Evolutionary conservation across 73 alveolate genomes (phyloP).

Genomic region (Paramecium biaurelia): DNA sequence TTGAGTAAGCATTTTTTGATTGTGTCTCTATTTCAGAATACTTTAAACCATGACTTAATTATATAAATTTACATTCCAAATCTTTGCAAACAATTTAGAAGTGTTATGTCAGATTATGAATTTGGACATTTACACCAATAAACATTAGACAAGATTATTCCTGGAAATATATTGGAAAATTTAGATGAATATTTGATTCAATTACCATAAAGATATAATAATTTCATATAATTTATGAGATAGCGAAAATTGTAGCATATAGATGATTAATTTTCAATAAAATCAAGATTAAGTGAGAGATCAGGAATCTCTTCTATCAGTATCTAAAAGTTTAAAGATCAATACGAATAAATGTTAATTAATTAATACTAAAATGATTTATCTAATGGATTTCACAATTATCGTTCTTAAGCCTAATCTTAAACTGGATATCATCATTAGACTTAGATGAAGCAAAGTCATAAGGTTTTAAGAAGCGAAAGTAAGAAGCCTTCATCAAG

Average conservation of each 20-base stretch:
- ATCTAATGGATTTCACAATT: background rate
- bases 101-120: slow-evolving; percentile 21
- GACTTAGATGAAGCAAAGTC: background rate
- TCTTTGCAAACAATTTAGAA: background rate
- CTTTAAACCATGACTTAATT: background rate
- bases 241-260: background rate
- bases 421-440: background rate
- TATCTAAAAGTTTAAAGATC: background rate
- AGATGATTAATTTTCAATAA: background rate
- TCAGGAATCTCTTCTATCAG: background rate
- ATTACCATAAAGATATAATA: background rate
- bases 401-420: background rate
- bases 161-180: background rate
- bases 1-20: background rate
- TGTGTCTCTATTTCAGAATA: background rate
- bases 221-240: background rate
- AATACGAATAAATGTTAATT: background rate
- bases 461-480: background rate
- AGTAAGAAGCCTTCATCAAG: background rate
- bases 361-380: background rate
- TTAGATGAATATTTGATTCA: background rate
- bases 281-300: background rate
- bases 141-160: background rate
- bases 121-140: background rate
- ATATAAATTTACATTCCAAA: background rate